Base-by-base conservation (phyloP, 1,284 basidiomycete genomes). In the Puccinia brachypodii region DNA sequence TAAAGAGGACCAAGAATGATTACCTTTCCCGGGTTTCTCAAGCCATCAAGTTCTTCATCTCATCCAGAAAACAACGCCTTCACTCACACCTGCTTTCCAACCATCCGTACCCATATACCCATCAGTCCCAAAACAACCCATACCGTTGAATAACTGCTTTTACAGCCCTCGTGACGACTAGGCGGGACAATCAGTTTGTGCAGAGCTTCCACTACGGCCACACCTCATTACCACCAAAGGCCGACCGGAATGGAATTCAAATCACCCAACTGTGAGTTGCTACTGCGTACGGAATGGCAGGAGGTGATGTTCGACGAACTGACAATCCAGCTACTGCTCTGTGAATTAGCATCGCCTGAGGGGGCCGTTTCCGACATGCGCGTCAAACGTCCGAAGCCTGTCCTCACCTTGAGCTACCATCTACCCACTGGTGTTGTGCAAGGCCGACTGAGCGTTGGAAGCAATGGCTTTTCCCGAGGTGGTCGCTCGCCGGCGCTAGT, bases 341-440 rank as follows among this genome's bases (percentile, higher is more conserved):
- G 38, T 42, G 11, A 38, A 22, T 47, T n/a, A 71, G 68, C 42
- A 14, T 71, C 68, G 28, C 42, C 68, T 50, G 68, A 71, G n/a
- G 44, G 40, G 31, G 25, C 42, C 9, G 44, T 47, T 14, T n/a
- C 68, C 7, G 68, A 71, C 25, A 44, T 50, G n/a, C 40, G 44
- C n/a, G 9, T n/a, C n/a, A 71, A 71, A n/a, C 68, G 68, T 13
- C 68, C 68, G 11, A 71, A 71, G 47, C 68, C 68, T 4, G 25
- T 71, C 22, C 68, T 71, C 25, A 71, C 68, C 0, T 71, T 71
- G 25, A 71, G 68, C 44, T 71, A 71, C 31, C 68, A 71, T 36
- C 36, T 71, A 14, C 68, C 68, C 13, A 71, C 68, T 11, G 68
- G 68, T 8, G 68, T 71, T 3, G 68, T 71, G n/a, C 68, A 71